Conservation (phyloP, 371 early-diverging fungal species). For the Mortierella polycephala region DNA sequence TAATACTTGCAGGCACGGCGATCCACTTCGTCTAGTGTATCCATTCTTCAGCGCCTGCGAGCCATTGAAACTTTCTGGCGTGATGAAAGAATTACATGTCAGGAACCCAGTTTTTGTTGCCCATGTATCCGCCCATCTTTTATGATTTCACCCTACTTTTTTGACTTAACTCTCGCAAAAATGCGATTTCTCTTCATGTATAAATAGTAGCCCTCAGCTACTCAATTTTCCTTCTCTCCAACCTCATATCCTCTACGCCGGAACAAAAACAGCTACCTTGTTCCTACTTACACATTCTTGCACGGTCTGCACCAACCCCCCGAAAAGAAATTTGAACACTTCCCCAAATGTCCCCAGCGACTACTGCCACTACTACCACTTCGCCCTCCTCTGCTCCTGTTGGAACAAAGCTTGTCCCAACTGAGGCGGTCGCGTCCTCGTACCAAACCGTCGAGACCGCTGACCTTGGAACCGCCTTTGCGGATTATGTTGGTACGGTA, state of each 20-base stretch:
- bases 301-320: conserved; percentile 53
- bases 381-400: background rate
- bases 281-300: conserved; percentile 5
- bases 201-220: too few species aligned
- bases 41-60: too few species aligned
- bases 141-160: too few species aligned
- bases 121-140: too few species aligned
- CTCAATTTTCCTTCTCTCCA: background rate
- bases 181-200: too few species aligned
- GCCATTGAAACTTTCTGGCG: too few species aligned
- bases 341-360: conserved; percentile 35
- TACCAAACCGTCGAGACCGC: conserved; percentile 15
- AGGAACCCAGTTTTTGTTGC: too few species aligned
- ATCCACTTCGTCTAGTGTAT: too few species aligned
- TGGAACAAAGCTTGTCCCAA: background rate
- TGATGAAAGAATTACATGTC: too few species aligned
- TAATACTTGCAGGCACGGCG: too few species aligned
- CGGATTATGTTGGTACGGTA: conserved; percentile 32
- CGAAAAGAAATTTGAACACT: conserved; percentile 35
- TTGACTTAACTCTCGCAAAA: too few species aligned
- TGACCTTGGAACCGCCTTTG: conserved; percentile 29
- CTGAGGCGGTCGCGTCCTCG: conserved; percentile 10
- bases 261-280: background rate
- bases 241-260: background rate
- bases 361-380: conserved; percentile 6